Conservation (phyloP, 768 basidiomycete species). For the Pleurotus pulmonarius region DNA sequence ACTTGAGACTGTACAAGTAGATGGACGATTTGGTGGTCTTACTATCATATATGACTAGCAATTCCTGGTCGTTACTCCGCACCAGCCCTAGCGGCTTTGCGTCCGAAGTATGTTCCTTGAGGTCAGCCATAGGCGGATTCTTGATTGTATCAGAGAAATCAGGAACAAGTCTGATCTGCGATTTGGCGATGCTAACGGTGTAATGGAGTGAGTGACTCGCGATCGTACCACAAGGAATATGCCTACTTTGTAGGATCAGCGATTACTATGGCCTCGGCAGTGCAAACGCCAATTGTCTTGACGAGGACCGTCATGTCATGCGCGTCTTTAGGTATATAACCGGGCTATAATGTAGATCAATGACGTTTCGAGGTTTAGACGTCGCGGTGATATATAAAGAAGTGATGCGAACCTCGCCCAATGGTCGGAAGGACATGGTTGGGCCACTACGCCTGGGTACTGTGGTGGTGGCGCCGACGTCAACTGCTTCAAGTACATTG, state of each 20-base stretch:
- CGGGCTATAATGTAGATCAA: slow-evolving; percentile 35
- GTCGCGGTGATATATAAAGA: neutral
- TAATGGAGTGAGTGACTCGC: neutral
- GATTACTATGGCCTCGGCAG: slow-evolving; percentile 61
- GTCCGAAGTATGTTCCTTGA: slow-evolving; percentile 57
- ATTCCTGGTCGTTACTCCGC: slow-evolving; percentile 47
- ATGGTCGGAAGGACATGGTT: slow-evolving; percentile 51
- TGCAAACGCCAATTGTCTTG: slow-evolving; percentile 64
- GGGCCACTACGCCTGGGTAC: slow-evolving; percentile 30
- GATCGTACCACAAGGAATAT: neutral
- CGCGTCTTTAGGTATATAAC: slow-evolving; percentile 71
- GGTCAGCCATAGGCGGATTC: slow-evolving; percentile 37
- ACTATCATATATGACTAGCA: slow-evolving; percentile 78
- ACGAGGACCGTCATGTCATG: slow-evolving; percentile 54
- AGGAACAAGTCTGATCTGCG: slow-evolving; percentile 50
- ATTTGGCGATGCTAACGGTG: slow-evolving; percentile 33
- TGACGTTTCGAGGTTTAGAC: neutral
- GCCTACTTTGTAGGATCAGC: slow-evolving; percentile 66
- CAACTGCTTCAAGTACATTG: slow-evolving; percentile 56
- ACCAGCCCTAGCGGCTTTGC: slow-evolving; percentile 68
- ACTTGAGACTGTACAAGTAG: neutral
- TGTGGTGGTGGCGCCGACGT: slow-evolving; percentile 30
- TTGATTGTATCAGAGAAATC: slow-evolving; percentile 40
- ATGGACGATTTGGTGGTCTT: slow-evolving; percentile 17
- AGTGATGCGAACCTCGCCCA: slow-evolving; percentile 54